Base-by-base conservation (phyloP, 2,329 filamentous ascomycete genomes). In the Fusarium verrucosum region DNA sequence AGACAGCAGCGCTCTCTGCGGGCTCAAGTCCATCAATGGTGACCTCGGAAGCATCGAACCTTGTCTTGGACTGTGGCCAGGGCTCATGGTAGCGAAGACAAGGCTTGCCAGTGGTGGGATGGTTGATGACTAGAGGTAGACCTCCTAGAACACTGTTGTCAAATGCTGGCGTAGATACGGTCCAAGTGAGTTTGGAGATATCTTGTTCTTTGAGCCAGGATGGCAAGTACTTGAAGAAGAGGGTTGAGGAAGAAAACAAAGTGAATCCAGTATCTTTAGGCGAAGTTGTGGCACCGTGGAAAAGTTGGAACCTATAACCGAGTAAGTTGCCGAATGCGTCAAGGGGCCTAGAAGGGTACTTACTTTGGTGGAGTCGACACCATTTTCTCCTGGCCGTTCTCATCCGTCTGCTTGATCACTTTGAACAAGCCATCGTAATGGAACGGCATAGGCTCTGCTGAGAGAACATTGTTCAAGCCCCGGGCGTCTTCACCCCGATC, bases 361-460 rank as follows among this genome's bases (percentile, higher is more conserved):
- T 74, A 81, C 75, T 66, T 76, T 0, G 83, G 83, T 4, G 82
- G 80, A 5, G 69, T 75, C 1, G 82, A 78, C 3, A 81, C 70
- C 1, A 75, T 62, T n/a, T 73, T 73, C n/a, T 77, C 78, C 7
- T 77, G 76, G 1, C 79, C 81, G 2, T 77, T 35, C 4, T 75
- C 74, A 3, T 79, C 73, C 0, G 54, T 71, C 19, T 76, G 69
- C 47, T 81, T 81, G 10, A 77, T 76, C 0, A 82, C 81, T 66
- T 85, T 86, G 76, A 86, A 87, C 25, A 86, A 72, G 0, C 84
- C 85, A 45, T 87, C 84, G 33, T 80, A 87, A 62, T 87, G 84
- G 71, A 85, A 84, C 0, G 85, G 84, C 83, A 86, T 85, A 60
- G 81, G 80, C 56, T 85, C 83, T 3, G 79, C 77, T 0, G 81